Percentiles rank a stretch among this genome's conserved stretches.
phyloP scores from a whole-genome alignment of 495 filamentous ascomycete genomes.

The Podospora anserina region DNA sequence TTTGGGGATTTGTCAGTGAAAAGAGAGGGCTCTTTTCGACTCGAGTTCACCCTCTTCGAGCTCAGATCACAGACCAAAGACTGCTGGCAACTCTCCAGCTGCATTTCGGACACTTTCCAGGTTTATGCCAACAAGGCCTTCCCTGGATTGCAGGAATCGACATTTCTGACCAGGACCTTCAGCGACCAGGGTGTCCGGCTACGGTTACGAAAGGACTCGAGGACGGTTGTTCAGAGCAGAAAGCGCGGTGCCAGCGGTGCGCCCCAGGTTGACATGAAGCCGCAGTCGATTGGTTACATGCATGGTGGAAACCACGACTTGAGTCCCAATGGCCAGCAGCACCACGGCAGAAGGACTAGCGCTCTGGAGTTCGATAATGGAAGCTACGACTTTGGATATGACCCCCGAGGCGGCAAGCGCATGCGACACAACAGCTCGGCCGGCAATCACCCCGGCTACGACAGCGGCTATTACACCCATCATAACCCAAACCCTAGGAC shows the following conservation, averaged over 20 bases:
- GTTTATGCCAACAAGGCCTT: slow-evolving; percentile 77
- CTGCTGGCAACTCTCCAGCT: slow-evolving; percentile 58
- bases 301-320: slow-evolving; percentile 24
- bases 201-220: slow-evolving; percentile 77
- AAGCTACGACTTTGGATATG: slow-evolving; percentile 4
- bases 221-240: slow-evolving; percentile 40
- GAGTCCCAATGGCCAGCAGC: slow-evolving; percentile 25
- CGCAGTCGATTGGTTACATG: slow-evolving; percentile 15
- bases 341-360: slow-evolving; percentile 21
- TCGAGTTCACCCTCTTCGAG: slow-evolving; percentile 87
- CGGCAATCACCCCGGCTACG: slow-evolving; percentile 12
- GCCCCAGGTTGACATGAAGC: slow-evolving; percentile 18
- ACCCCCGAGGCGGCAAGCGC: neutral
- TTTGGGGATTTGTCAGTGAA: slow-evolving; percentile 90
- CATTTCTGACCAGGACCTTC: slow-evolving; percentile 86
- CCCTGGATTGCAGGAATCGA: slow-evolving; percentile 85
- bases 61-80: slow-evolving; percentile 66
- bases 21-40: slow-evolving; percentile 70
- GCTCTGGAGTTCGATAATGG: slow-evolving; percentile 21
- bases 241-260: slow-evolving; percentile 36
- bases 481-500: slow-evolving; percentile 26
- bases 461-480: slow-evolving; percentile 21
- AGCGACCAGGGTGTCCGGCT: slow-evolving; percentile 92
- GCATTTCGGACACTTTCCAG: slow-evolving; percentile 70
- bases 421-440: slow-evolving; percentile 1